These are phyloP conservation scores for Coriolopsis trogii DNA, from an alignment of 1,284 basidiomycete species.

Conservation along the genomic window DNA sequence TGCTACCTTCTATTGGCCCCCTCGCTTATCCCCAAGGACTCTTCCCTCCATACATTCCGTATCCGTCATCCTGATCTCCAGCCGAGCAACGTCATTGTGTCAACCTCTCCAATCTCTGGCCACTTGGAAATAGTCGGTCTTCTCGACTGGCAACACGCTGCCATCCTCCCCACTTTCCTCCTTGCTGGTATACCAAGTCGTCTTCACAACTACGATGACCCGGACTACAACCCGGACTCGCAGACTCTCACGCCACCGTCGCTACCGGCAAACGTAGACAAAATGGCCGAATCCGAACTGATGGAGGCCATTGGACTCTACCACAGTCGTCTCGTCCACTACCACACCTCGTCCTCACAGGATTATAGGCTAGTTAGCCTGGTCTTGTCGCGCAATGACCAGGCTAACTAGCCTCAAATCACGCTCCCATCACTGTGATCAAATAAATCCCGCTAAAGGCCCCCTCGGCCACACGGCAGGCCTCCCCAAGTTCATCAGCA, in stretches of 20 bases:
- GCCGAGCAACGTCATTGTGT: constrained; percentile 42
- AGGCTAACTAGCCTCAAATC: too few species aligned
- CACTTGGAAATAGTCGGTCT: constrained; percentile 35
- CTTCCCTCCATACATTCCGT: constrained; percentile 32
- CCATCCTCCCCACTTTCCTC: constrained; percentile 52
- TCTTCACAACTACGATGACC: constrained; percentile 49
- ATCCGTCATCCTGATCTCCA: constrained; percentile 45
- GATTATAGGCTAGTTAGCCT: too few species aligned
- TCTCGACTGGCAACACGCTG: constrained; percentile 48
- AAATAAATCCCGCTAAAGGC: too few species aligned
- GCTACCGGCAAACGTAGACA: constrained; percentile 43
- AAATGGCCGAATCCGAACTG: constrained; percentile 33
- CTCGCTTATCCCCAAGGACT: constrained; percentile 40
- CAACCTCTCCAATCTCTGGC: constrained; percentile 33
- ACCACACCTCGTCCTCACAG: too few species aligned
- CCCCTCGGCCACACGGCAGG: too few species aligned
- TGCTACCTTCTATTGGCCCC: constrained; percentile 42
- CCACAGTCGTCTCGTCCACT: constrained; percentile 47
- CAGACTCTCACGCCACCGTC: constrained; percentile 40
- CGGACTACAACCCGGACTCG: constrained; percentile 42
- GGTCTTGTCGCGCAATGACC: too few species aligned
- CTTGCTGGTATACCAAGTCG: constrained; percentile 44
- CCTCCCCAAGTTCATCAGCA: too few species aligned
- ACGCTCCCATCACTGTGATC: too few species aligned
- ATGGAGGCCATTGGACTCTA: constrained; percentile 35